These are phyloP conservation scores for Eremochloa ophiuroides DNA, from an alignment of 176 grass and related monocot species.

Conservation along the genomic window DNA sequence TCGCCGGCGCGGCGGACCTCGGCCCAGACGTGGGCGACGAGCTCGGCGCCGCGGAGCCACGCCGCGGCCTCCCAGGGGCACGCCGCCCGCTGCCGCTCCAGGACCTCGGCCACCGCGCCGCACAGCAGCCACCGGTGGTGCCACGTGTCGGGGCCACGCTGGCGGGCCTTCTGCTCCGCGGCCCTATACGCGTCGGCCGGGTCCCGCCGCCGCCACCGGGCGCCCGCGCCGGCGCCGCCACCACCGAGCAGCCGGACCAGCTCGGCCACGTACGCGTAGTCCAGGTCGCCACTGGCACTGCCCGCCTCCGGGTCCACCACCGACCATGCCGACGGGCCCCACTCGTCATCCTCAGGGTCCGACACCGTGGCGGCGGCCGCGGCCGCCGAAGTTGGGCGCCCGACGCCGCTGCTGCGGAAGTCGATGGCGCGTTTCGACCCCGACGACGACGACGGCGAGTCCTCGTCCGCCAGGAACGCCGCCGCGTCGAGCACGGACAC, in stretches of 20 bases:
- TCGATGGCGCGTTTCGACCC: constrained; percentile 46
- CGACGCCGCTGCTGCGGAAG: neutral
- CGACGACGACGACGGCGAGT: constrained; percentile 67
- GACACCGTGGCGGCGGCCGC: neutral
- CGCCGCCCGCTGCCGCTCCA: constrained; percentile 48
- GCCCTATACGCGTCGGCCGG: constrained; percentile 32
- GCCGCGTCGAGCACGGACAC: constrained; percentile 85
- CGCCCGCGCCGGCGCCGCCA: neutral
- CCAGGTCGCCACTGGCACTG: constrained; percentile 18
- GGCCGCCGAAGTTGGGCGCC: no score
- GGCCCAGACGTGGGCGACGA: constrained; percentile 45
- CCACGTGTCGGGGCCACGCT: constrained; percentile 21
- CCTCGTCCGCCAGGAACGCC: constrained; percentile 66
- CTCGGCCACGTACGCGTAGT: constrained; percentile 59
- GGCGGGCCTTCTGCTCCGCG: constrained; percentile 26
- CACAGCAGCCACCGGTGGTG: constrained; percentile 54
- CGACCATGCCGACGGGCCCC: neutral
- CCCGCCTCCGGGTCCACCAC: neutral
- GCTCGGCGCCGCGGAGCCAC: constrained; percentile 22
- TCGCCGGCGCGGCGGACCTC: constrained; percentile 43
- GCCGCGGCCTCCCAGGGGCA: constrained; percentile 47
- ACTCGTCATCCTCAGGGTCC: constrained; percentile 41
- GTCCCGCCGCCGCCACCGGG: neutral
- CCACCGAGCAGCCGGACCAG: constrained; percentile 34
- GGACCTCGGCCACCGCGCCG: constrained; percentile 53